Evolutionary conservation across 371 early-diverging fungal genomes (phyloP).

Genomic region (Mortierella sp.): DNA sequence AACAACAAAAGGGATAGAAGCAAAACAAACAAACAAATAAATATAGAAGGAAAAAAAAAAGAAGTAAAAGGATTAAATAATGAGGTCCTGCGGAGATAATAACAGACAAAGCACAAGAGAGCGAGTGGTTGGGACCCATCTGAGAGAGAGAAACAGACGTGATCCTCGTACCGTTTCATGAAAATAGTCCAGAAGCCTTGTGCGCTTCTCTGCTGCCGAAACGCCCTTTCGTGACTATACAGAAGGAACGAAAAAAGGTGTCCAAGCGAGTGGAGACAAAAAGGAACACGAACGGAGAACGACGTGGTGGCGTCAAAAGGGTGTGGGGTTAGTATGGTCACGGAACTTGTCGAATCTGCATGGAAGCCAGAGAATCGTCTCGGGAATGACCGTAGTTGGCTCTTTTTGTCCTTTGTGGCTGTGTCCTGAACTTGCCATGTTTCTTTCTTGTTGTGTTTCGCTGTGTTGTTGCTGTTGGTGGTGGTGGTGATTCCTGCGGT

Average conservation of each 20-base stretch:
- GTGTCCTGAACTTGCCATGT: not conserved
- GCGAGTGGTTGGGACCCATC: not conserved
- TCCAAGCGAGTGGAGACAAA: no score
- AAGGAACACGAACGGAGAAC: not conserved
- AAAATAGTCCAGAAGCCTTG: slow-evolving; percentile 80
- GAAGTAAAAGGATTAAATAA: not conserved
- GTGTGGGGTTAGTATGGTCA: not conserved
- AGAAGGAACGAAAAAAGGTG: not conserved
- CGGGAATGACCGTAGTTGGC: not conserved
- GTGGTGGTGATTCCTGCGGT: not conserved
- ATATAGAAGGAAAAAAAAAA: not conserved
- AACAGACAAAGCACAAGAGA: not conserved
- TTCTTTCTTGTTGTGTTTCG: not conserved
- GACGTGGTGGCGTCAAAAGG: not conserved
- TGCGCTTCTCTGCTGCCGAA: slow-evolving; percentile 86
- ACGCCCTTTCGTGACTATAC: slow-evolving; percentile 65
- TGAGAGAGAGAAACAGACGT: not conserved
- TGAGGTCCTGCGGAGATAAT: not conserved
- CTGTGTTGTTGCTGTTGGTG: not conserved
- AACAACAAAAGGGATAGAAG: not conserved
- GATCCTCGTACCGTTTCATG: slow-evolving; percentile 77
- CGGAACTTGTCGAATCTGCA: not conserved
- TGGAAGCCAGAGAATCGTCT: not conserved
- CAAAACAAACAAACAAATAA: not conserved
- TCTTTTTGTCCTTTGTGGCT: not conserved